Evolutionary conservation across 2,329 filamentous ascomycete species (phyloP).

Genomic region (Monilinia aucupariae): DNA sequence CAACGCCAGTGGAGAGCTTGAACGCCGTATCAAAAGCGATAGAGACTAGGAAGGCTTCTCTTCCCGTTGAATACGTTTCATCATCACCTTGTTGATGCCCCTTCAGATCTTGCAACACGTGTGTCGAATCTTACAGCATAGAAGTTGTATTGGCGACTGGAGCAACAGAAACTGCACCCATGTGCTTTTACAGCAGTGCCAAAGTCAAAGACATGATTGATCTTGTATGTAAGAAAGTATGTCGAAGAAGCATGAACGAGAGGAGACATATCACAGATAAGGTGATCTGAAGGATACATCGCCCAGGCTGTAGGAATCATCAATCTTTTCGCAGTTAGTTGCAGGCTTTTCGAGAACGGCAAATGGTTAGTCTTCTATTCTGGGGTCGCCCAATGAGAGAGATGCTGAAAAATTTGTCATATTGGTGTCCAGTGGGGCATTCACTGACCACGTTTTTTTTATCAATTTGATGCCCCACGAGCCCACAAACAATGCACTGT

Average conservation of each 20-base stretch:
- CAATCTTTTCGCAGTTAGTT: neutral
- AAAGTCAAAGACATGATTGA: slow-evolving; percentile 12
- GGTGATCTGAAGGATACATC: neutral
- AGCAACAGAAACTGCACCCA: slow-evolving; percentile 20
- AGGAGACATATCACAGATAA: neutral
- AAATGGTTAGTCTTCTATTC: neutral
- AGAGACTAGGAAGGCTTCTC: neutral
- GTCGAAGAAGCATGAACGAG: neutral
- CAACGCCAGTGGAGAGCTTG: slow-evolving; percentile 18
- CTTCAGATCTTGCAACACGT: slow-evolving; percentile 25
- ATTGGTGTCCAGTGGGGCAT: slow-evolving; percentile 1
- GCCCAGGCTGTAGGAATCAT: neutral
- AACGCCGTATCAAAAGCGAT: slow-evolving; percentile 9
- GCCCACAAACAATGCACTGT: slow-evolving; percentile 1
- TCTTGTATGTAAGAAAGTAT: neutral
- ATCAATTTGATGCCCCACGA: slow-evolving; percentile 2
- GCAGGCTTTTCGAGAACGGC: neutral
- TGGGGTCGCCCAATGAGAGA: neutral
- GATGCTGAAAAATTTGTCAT: neutral
- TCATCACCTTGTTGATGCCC: slow-evolving; percentile 22
- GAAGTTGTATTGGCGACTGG: slow-evolving; percentile 24
- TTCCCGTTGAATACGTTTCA: neutral
- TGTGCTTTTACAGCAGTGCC: slow-evolving; percentile 20
- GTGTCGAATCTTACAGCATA: slow-evolving; percentile 28
- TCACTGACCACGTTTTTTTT: neutral